Evolutionary conservation across 257 asterid genomes (phyloP), one percentile per base, ranked within the genome.

Genomic region (Solanum sparsipilum): DNA sequence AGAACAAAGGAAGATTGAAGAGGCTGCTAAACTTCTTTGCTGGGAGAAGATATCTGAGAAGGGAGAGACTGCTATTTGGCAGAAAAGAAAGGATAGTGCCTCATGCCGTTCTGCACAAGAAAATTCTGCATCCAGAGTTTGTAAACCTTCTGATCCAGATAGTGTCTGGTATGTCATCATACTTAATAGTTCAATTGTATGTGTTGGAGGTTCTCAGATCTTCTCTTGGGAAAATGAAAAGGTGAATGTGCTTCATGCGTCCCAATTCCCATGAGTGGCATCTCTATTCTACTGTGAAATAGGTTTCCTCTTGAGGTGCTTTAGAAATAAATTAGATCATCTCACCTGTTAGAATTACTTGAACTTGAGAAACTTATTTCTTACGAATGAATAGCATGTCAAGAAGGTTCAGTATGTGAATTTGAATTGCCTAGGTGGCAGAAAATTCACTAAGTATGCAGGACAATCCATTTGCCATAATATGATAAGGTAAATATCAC

Each of bases 41-140:
- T 96, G 99, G 99, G 94, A 94, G 92, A 96, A 96, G 93, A 94
- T 86, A 89, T 94, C 97, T 1, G 98, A 96, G 94, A 93, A 92
- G 83, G 98, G 95, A 73, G 99, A 96, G 93, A 96, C 91, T 83
- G 98, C 98, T 27, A 88, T 96, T 84, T 96, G 98, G 98, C 98
- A 92, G 94, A 96, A 96, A 94, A 94, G 94, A 86, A 90, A 93
- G 87, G 98, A 96, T 91, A 86, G 97, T 9, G 94, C 92, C 71
- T 72, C 98, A 82, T 96, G 99, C 86, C 98, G 93, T 88, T 92
- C 97, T 83, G 91, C 92, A 92, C 98, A 94, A 93, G 97, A 94
- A 88, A 92, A 88, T 91, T 87, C 98, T 78, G 98, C 93, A 83
- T 96, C 89, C 36, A 60, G 92, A 16, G 88, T 95, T 82, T 96